Base-by-base conservation (phyloP, 345 rosid species). In the Kernera saxatilis region DNA sequence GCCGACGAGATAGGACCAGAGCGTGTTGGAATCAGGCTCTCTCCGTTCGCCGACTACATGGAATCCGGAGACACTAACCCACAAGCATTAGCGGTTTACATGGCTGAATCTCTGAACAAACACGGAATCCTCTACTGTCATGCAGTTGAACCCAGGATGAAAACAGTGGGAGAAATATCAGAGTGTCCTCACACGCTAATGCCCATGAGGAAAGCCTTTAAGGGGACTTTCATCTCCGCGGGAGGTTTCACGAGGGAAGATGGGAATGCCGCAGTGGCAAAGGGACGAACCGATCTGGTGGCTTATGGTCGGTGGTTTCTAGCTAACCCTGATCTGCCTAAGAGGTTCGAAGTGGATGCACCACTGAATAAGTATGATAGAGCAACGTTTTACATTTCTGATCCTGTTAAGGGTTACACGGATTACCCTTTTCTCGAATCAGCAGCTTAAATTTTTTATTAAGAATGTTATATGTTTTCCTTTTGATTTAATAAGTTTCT, bases 271-370 rank as follows among this genome's bases (percentile, higher is more conserved):
- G 86, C 86, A 0, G 76, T 88, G 48, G 83, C 77, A 0, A 77
- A 86, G 43, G 71, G 77, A 39, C 73, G 70, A 2, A 77, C 85
- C 0, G 94, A 90, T 67, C 85, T 90, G 1, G 82, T 88, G 35
- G 90, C 79, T 14, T 90, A 72, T 18, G 90, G 94, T 35, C 81
- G 87, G 3, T 58, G 58, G 49, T 90, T 86, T 64, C 45, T 90
- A 48, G 89, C 94, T 0, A 88, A 91, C 72, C 97, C 94, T 0
- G 97, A 85, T 75, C 55, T 91, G 59, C 92, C 94, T 0, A 81
- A 66, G 74, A 82, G 92, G 76, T 91, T 86, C 27, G 78, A 82
- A 75, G 52, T 86, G 12, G 64, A 80, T 78, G 87, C 92, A 17
- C 78, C 83, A 14, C 78, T 88, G 36, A 88, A 85, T 77, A 65